Evolutionary conservation across 352 stramenopile genomes (phyloP), one percentile per base, ranked within the genome.

Genomic region (Phytophthora crassamura): DNA sequence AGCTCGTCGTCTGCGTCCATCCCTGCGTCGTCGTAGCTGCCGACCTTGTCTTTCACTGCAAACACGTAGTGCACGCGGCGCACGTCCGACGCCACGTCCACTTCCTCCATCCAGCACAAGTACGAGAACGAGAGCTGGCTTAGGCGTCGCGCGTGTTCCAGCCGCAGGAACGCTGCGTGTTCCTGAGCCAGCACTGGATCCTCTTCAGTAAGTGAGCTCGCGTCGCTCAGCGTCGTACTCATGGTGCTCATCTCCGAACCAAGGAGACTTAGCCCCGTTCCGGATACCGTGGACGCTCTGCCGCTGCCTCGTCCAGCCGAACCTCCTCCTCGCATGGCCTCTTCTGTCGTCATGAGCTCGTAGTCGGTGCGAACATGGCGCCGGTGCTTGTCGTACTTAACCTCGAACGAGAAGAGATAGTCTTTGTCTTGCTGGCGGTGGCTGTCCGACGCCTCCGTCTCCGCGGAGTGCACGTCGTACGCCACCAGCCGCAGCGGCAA

Each of bases 341-440:
- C 57, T 46, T 71, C 51, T 2, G 40, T 35, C 25, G 39, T 61
- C 63, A 58, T 51, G 7, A 40, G 33, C 25, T 69, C 55, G 7
- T 50, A 45, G 22, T 43, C 43, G 28, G 52, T 49, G n/a, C 43
- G 33, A 15, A 64, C 22, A 20, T 57, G 45, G 11, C 42, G 40
- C 47, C 52, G 39, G 39, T 59, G 55, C 25, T 72, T 64, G 33
- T 88, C 70, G 35, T 82, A 89, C 20, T 81, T 53, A 12, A 95
- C 77, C 53, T 93, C 81, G 50, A 95, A 95, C 33, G 81, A 88
- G 53, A 94, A 95, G 20, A 95, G 41, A 60, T 95, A 95, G 40
- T 82, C 59, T 51, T 95, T 95, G 18, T 85, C 60, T 0, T 14
- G 25, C 33, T 94, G 83, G 5, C 76, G 47, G 61, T 94, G 85